Base-by-base conservation (phyloP, 371 early-diverging fungal species). In the Mucor saturninus region DNA sequence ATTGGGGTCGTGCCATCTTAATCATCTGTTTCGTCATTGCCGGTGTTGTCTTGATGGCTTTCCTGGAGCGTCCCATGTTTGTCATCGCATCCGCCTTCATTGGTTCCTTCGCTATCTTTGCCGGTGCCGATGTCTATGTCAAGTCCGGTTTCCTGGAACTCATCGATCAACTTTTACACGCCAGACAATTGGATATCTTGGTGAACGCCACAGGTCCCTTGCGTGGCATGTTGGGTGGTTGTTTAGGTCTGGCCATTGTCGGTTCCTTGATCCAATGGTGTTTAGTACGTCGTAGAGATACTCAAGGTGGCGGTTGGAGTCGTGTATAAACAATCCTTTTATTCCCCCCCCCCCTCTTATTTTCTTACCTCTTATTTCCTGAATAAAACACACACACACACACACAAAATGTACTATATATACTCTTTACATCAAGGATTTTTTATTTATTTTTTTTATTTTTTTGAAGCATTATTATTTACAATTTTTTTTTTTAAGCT, bases 191-290 rank as follows among this genome's bases (percentile, higher is more conserved):
- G 6, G 63, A 64, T 52, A 11, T 61, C 0, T 51, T 68, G 3
- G 54, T 71, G 1, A 49, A 68, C 2, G 75, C 83, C 26, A 71
- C 69, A 5, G 51, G 73, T 30, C 70, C 78, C 54, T 67, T 87
- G 1, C 76, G 85, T 26, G 83, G 84, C 26, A 85, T 86, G 86
- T 59, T 87, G 10, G 86, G 75, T 31, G 88, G 85, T 15, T 74
- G 79, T 49, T 56, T 85, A 30, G 84, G 65, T 37, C 60, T 86
- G 57, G 77, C 85, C 50, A 51, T 86, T 56, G 60, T 84, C 21
- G 84, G 84, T 46, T 49, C 67, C 14, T 65, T 86, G 69, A 71
- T 85, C 56, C 88, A 87, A 69, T 86, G 68, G 64, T 58, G 61
- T 14, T 49, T 64, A 15, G 61, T 76, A 26, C 73, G 76, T 45